Percentiles rank a stretch among this genome's conserved stretches.
These are phyloP conservation scores for Plasmodium knowlesi DNA, from an alignment of 169 alveolate genomes.

Conservation along the genomic window DNA sequence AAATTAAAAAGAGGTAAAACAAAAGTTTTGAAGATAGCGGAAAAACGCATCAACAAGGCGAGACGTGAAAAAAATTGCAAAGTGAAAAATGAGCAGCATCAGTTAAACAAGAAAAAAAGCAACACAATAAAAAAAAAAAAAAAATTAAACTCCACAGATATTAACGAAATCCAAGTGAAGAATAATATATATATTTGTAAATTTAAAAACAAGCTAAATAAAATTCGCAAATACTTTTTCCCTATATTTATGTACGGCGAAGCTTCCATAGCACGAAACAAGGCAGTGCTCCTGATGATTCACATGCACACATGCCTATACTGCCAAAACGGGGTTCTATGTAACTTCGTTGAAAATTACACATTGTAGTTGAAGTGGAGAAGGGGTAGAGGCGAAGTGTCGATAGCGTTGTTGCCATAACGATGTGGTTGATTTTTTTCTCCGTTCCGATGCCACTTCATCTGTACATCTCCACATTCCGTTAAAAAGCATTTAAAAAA, in stretches of 20 bases:
- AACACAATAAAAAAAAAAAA: slow-evolving; percentile 12
- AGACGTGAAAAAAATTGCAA: background rate
- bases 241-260: slow-evolving; percentile 69
- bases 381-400: background rate
- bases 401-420: background rate
- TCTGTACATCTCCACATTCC: background rate
- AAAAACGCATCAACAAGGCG: background rate
- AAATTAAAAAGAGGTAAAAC: background rate
- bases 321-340: slow-evolving; percentile 57
- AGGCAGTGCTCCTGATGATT: slow-evolving; percentile 14
- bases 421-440: background rate
- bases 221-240: slow-evolving; percentile 33
- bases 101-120: background rate
- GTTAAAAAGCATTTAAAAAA: background rate
- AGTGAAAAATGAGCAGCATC: background rate
- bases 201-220: slow-evolving; percentile 47
- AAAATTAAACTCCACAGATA: background rate
- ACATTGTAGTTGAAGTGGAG: background rate
- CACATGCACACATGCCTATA: slow-evolving; percentile 42
- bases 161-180: slow-evolving; percentile 29
- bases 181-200: slow-evolving; percentile 36
- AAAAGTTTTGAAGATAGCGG: background rate
- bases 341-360: slow-evolving; percentile 63
- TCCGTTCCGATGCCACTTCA: background rate
- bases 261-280: slow-evolving; percentile 19